phyloP scores from a whole-genome alignment of 2,329 filamentous ascomycete genomes.

The Fusarium burgessii region DNA sequence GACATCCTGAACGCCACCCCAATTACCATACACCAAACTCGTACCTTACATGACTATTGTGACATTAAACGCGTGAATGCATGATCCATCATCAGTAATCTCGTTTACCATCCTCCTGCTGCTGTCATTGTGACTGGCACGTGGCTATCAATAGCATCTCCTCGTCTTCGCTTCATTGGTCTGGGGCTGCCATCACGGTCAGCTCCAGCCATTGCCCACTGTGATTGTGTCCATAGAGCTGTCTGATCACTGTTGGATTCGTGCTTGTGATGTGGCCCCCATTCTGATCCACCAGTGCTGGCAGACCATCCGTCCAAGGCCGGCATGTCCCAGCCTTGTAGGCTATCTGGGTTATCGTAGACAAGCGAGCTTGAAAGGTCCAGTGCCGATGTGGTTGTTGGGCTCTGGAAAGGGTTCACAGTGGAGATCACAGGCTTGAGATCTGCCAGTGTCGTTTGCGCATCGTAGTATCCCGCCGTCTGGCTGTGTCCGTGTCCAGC shows the following conservation, averaged over 20 bases:
- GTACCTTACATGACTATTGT: constrained; percentile 27
- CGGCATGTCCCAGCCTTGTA: constrained; percentile 56
- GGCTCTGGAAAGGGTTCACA: constrained; percentile 47
- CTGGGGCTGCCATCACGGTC: constrained; percentile 53
- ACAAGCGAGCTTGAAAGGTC: constrained; percentile 51
- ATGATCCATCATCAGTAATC: constrained; percentile 18
- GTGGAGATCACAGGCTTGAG: constrained; percentile 52
- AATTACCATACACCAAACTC: neutral
- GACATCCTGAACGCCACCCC: constrained; percentile 23
- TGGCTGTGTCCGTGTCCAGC: constrained; percentile 44
- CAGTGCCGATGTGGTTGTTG: constrained; percentile 46
- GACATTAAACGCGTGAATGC: constrained; percentile 37
- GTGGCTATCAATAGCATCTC: constrained; percentile 49
- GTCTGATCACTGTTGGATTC: constrained; percentile 46
- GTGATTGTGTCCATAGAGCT: constrained; percentile 53
- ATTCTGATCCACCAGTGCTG: constrained; percentile 48
- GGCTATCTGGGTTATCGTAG: constrained; percentile 51
- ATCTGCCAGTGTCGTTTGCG: constrained; percentile 49
- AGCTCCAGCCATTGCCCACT: constrained; percentile 51
- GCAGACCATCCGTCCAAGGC: constrained; percentile 52
- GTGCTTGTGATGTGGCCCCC: constrained; percentile 50
- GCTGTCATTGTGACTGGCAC: constrained; percentile 49
- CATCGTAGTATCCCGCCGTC: constrained; percentile 49
- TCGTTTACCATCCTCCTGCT: constrained; percentile 49
- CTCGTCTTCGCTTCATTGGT: constrained; percentile 54